Percentiles rank a stretch among this genome's conserved stretches.
Conservation (phyloP, 441 rosid species). For the Dalechampia spathulata region DNA sequence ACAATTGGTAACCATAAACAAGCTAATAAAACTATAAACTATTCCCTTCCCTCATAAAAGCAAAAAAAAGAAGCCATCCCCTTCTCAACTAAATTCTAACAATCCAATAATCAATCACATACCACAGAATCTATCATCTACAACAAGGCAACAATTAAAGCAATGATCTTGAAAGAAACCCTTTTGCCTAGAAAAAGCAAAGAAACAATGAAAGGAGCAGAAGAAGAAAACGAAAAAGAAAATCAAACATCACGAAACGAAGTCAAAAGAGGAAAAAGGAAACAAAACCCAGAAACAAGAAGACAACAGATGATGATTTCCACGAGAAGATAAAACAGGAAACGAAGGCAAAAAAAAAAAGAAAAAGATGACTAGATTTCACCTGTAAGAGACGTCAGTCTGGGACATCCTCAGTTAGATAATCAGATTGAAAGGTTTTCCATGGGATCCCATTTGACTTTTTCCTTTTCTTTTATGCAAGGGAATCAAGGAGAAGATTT, state of each 20-base stretch:
- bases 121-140: too few species aligned
- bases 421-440: slow-evolving; percentile 20
- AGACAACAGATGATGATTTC: not conserved
- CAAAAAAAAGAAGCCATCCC: too few species aligned
- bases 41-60: too few species aligned
- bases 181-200: not conserved
- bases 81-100: too few species aligned
- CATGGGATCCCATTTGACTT: slow-evolving; percentile 17
- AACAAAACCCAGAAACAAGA: slow-evolving; percentile 1
- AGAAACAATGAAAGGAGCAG: not conserved
- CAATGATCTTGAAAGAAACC: slow-evolving; percentile 1
- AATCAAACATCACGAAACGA: not conserved
- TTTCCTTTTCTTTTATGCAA: not conserved
- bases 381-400: slow-evolving; percentile 48
- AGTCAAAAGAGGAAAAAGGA: not conserved
- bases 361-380: not conserved
- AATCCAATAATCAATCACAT: too few species aligned
- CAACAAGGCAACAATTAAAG: not conserved
- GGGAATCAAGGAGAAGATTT: not conserved
- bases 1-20: too few species aligned
- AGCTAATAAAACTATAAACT: too few species aligned
- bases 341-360: not conserved
- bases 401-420: slow-evolving; percentile 40
- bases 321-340: too few species aligned
- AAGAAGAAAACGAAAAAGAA: not conserved